Conservation (phyloP, 1,284 basidiomycete species). For the Microbotryum lychnidis-dioicae region DNA sequence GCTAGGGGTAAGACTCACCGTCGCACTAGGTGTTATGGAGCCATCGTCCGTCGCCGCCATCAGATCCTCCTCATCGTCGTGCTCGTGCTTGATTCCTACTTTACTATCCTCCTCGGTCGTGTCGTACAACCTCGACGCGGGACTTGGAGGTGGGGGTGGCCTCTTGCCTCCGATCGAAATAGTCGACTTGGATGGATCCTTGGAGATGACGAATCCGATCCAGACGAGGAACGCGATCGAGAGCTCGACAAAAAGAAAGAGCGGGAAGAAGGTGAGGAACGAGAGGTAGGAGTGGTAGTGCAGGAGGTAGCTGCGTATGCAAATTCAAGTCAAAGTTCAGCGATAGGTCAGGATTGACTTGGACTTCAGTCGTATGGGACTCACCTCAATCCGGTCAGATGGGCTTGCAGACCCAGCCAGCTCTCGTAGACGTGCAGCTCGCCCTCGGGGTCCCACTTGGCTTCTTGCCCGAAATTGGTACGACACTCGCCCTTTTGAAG, state of each 20-base stretch:
- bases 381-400: slow-evolving; percentile 15
- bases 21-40: too few relatives aligned
- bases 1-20: too few relatives aligned
- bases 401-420: slow-evolving; percentile 10
- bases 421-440: slow-evolving; percentile 24
- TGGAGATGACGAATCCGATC: slow-evolving; percentile 4
- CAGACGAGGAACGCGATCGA: slow-evolving; percentile 11
- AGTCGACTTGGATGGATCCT: too few relatives aligned
- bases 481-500: background rate
- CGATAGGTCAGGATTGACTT: too few relatives aligned
- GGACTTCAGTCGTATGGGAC: background rate
- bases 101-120: too few relatives aligned
- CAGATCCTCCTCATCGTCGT: too few relatives aligned
- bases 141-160: too few relatives aligned
- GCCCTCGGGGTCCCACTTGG: background rate
- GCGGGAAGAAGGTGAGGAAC: slow-evolving; percentile 14
- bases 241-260: slow-evolving; percentile 16
- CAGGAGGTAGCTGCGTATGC: slow-evolving; percentile 12
- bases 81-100: too few relatives aligned
- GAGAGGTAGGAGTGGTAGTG: slow-evolving; percentile 19
- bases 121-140: too few relatives aligned
- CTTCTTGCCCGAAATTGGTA: background rate
- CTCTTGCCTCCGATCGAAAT: too few relatives aligned
- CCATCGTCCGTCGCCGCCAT: too few relatives aligned
- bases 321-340: background rate